Evolutionary conservation across 1,139 yeast genomes (phyloP), one percentile per base, ranked within the genome.

Genomic region (Sugiyamaella novakii): DNA sequence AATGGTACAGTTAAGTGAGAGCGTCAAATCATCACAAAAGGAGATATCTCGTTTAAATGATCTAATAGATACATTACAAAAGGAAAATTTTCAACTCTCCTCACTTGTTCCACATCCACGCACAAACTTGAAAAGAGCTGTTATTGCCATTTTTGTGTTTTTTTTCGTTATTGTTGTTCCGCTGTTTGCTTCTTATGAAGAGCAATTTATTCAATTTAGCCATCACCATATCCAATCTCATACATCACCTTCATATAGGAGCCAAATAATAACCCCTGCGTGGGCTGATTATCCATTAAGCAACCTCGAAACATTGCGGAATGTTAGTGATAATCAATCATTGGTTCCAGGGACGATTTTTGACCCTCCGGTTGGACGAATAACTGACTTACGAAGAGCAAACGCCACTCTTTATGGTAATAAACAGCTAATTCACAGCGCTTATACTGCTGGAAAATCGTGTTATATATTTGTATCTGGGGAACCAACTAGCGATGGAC

Each of bases 381-480:
- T 42, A 3, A 22, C 46, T 7, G 46, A 42, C 19, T n/a, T 42
- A 25, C 31, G 30, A 10, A 33, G 46, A 15, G 46, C 46, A 24
- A 42, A 42, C 14, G 34, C 31, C 1, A 42, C 46, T 10, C 34
- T 42, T 12, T 33, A 42, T 12, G 46, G 39, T 3, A 42, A 42
- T 11, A 42, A 33, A 22, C 40, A 42, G 18, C 18, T 42, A 17
- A 42, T 42, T 1, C 17, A 42, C 11, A 42, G 46, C 19, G 46
- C 46, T 22, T 42, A 42, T 25, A 33, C 15, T 25, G 46, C 46
- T 24, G 46, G 46, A 5, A 33, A 25, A 19, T 42, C 46, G 5
- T 42, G 46, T 17, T 42, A 42, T 42, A 38, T 42, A 15, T 42
- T 42, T 33, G 46, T 42, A n/a, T 21, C 46, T 11, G 46, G 46